Conservation (phyloP, 2,329 filamentous ascomycete species). For the Scedosporium apiospermum region DNA sequence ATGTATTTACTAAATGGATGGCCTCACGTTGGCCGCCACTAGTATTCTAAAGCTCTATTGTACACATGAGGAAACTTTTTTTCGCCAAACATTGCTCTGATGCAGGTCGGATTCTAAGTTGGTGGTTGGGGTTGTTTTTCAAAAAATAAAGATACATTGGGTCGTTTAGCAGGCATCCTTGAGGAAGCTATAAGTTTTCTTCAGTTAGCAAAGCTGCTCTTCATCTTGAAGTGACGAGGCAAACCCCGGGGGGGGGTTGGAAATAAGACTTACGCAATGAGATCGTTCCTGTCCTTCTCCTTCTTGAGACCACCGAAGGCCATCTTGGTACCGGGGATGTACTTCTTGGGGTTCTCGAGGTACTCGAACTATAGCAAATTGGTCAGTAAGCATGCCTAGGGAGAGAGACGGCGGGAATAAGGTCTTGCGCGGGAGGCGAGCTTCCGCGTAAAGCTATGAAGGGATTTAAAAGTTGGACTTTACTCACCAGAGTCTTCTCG, state of each 20-base stretch:
- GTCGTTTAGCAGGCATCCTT: conserved; percentile 56
- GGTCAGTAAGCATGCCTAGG: background rate
- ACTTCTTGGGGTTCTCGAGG: conserved; percentile 99
- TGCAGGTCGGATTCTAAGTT: conserved; percentile 1
- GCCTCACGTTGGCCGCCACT: background rate
- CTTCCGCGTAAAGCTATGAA: no score
- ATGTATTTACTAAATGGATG: conserved; percentile 3
- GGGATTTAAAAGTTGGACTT: conserved; percentile 4
- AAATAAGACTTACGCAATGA: conserved; percentile 76
- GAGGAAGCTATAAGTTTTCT: conserved; percentile 45
- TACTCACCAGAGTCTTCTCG: conserved; percentile 68
- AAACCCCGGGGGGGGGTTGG: background rate
- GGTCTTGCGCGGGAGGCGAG: background rate
- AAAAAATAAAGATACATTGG: background rate
- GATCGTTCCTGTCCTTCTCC: conserved; percentile 97
- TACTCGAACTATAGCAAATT: conserved; percentile 65
- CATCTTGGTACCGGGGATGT: conserved; percentile 99
- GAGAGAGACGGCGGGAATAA: background rate
- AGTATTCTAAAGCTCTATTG: conserved; percentile 12
- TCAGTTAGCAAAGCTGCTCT: background rate
- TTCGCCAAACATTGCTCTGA: background rate
- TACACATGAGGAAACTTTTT: conserved; percentile 9
- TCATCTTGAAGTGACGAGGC: background rate
- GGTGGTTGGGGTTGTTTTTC: background rate
- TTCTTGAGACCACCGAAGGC: conserved; percentile 99